Base-by-base conservation (phyloP, 2,329 filamentous ascomycete species). In the Leptographium radiaticola region DNA sequence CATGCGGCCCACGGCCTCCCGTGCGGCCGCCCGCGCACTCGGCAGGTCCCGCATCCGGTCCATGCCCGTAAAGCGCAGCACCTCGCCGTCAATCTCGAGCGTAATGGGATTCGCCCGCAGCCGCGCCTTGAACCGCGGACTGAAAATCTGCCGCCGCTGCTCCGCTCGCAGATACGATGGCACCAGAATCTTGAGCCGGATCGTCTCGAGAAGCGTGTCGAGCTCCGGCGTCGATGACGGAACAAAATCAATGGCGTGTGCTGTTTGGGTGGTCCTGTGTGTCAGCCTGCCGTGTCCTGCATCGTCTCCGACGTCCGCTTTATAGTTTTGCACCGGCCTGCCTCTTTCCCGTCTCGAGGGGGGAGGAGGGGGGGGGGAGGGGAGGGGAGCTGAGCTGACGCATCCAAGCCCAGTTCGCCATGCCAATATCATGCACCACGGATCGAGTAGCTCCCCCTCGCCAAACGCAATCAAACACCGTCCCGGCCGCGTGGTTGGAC, bases 171-270 rank as follows among this genome's bases (percentile, higher is more conserved):
- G 76, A 63, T 81, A 77, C 36, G 73, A 67, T n/a, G 81, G 81
- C 44, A 86, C 67, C 63, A 86, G 76, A 64, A 83, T 73, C 59
- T 76, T 76, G 47, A 73, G 67, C 58, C 81, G 79, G 62, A 85
- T 73, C 25, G 62, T 66, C 43, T 66, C 64, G 57, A 86, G 75
- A 36, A 74, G 62, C 13, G 64, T 55, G 63, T 83, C 75, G 56
- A 86, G 73, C 53, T 78, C 69, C 25, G 70, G 58, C 45, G 75
- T 75, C 15, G 76, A 76, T 6, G 77, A 75, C 52, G 71, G 68
- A 9, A 68, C 64, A 62, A 83, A 83, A 54, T 64, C 59, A 54
- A 75, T 65, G 56, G 73, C 67, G 50, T 65, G 59, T 44, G 48
- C 57, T 56, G 45, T 15, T n/a, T 13, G n/a, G n/a, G n/a, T n/a